These are phyloP conservation scores for Nemania serpens DNA, from an alignment of 2,329 filamentous ascomycete species.

Conservation along the genomic window DNA sequence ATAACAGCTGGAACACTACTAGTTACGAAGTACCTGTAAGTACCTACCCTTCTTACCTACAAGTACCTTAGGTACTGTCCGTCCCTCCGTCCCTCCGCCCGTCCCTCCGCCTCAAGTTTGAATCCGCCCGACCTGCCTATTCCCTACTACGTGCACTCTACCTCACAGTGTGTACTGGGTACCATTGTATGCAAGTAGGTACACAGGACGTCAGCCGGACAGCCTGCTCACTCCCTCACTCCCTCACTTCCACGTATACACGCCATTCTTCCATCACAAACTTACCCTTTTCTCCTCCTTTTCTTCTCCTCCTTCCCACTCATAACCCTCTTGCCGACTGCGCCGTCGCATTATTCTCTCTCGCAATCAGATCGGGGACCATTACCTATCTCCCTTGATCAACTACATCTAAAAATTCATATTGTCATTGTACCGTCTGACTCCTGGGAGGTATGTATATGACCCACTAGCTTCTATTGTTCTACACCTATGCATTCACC, in stretches of 20 bases:
- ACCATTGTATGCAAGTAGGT: too few relatives aligned
- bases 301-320: constrained; percentile 8
- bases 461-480: background rate
- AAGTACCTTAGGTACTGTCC: too few relatives aligned
- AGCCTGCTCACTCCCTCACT: too few relatives aligned
- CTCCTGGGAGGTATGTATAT: too few relatives aligned
- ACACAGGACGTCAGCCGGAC: too few relatives aligned
- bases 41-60: too few relatives aligned
- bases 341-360: background rate
- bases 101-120: too few relatives aligned
- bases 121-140: too few relatives aligned
- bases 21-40: background rate
- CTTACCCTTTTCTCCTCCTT: constrained; percentile 9
- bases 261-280: constrained; percentile 25
- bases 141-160: too few relatives aligned
- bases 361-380: background rate
- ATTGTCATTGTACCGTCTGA: background rate
- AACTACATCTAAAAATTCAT: background rate
- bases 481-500: background rate
- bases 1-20: too few relatives aligned
- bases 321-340: background rate
- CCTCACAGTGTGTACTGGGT: background rate
- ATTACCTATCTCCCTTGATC: background rate
- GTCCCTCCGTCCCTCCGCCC: too few relatives aligned
- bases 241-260: background rate